Evolutionary conservation across 306 rosid species (phyloP), one percentile per base, ranked within the genome.

Genomic region (Dalbergia oliveri): DNA sequence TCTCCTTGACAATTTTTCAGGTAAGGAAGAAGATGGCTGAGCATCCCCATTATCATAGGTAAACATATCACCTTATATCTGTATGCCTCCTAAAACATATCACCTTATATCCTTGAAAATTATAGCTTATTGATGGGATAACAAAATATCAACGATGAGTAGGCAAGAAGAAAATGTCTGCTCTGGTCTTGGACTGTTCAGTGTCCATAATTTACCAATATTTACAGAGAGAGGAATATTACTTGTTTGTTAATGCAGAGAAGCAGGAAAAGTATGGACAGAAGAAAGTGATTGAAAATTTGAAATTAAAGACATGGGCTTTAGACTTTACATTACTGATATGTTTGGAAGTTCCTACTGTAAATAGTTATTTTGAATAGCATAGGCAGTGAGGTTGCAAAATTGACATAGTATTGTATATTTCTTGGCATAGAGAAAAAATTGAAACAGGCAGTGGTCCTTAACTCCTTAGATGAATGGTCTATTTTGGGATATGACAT

Each of bases 1-100:
- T 61, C 44, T 35, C 15, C 47, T 41, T 79, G 59, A 75, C n/a
- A 53, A 82, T 53, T 33, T 88, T 89, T 79, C 92, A 96, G 99
- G 93, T 91, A 58, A 82, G 91, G 78, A 86, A 85, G 83, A 91
- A 87, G 91, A 90, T 91, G 98, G 83, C 94, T 33, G 88, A 83
- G 81, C 90, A 79, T 79, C 89, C 88, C 56, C 91, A 72, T 37
- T 64, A 81, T 87, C 98, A 90, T 51, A 93, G 98, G 97, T 93
- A 88, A 83, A 9, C 44, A 57, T 63, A 43, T 11, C n/a, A n/a
- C n/a, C n/a, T n/a, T 69, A 51, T 39, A 33, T 37, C 67, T 77
- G 8, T 61, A 16, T 39, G 63, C 51, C 33, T 62, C 43, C 60
- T 56, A 56, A 73, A 51, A 81, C n/a, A 19, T 37, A 34, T n/a